These are phyloP conservation scores for Vitis amurensis DNA, from an alignment of 164 flowering plant species.

Conservation along the genomic window DNA sequence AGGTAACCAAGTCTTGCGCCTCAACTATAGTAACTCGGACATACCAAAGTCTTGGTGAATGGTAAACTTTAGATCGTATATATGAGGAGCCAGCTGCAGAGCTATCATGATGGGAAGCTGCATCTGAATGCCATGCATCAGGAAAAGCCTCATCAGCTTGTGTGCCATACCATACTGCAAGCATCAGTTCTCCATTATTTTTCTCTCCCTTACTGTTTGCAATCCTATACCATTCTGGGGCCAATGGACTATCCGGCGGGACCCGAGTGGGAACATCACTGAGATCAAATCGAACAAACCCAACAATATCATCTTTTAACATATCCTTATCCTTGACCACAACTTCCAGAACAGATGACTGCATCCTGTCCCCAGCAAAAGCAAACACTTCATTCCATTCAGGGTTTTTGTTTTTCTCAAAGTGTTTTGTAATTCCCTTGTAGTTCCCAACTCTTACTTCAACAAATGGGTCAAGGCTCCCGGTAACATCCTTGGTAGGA, in stretches of 20 bases:
- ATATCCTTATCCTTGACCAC: slow-evolving; percentile 53
- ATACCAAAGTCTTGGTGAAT: slow-evolving; percentile 70
- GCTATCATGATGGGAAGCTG: slow-evolving; percentile 29
- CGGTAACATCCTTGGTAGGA: slow-evolving; percentile 50
- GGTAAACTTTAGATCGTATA: slow-evolving; percentile 66
- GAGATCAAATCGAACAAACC: slow-evolving; percentile 48
- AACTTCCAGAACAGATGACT: slow-evolving; percentile 53
- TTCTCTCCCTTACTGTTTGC: slow-evolving; percentile 52
- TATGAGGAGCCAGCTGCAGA: slow-evolving; percentile 23
- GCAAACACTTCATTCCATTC: slow-evolving; percentile 75
- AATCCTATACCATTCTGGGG: slow-evolving; percentile 68
- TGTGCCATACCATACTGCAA: slow-evolving; percentile 72
- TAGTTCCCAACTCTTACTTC: slow-evolving; percentile 64
- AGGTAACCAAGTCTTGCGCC: slow-evolving; percentile 55
- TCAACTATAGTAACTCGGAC: slow-evolving; percentile 56
- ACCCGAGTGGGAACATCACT: slow-evolving; percentile 61
- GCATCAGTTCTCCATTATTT: slow-evolving; percentile 54
- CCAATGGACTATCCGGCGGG: slow-evolving; percentile 73
- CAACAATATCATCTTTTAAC: slow-evolving; percentile 55
- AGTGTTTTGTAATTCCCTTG: slow-evolving; percentile 54
- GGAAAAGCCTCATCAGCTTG: slow-evolving; percentile 78
- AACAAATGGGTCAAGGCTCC: slow-evolving; percentile 64
- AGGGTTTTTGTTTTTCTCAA: slow-evolving; percentile 51
- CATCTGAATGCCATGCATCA: slow-evolving; percentile 70
- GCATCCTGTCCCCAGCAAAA: slow-evolving; percentile 46